Evolutionary conservation across 805 yeast species (phyloP).

Genomic region (Pichia paraexigua): DNA sequence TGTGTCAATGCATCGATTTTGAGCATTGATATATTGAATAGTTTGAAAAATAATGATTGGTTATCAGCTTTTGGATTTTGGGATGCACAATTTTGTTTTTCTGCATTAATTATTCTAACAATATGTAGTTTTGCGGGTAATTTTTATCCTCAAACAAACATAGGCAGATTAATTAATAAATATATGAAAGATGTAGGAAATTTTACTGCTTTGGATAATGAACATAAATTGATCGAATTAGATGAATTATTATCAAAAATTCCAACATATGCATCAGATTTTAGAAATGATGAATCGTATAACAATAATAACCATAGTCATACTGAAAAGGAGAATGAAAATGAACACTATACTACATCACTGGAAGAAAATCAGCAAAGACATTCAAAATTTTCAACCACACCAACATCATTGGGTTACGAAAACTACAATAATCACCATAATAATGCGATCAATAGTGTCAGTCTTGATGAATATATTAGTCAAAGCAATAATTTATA

Average conservation of each 20-base stretch:
- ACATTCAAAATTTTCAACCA: neutral
- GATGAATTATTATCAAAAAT: constrained; percentile 10
- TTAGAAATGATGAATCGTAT: neutral
- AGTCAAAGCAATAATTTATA: neutral
- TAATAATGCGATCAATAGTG: neutral
- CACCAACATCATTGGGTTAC: neutral
- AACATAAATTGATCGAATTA: constrained; percentile 20
- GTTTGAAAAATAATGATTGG: constrained; percentile 20
- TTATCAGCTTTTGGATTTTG: constrained; percentile 29
- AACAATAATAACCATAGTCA: neutral
- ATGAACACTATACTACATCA: neutral
- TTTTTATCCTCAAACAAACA: constrained; percentile 15
- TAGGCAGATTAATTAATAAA: constrained; percentile 18
- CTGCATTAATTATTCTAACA: constrained; percentile 23
- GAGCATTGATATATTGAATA: constrained; percentile 7
- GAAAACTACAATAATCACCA: neutral
- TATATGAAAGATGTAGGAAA: constrained; percentile 25
- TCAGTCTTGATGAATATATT: neutral
- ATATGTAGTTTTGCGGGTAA: constrained; percentile 18
- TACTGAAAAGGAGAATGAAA: neutral
- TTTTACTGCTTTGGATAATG: constrained; percentile 27
- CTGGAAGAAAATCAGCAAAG: neutral
- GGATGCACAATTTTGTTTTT: constrained; percentile 29
- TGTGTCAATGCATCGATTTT: constrained; percentile 20
- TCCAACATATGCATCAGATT: neutral